Percentiles rank a stretch among this genome's conserved stretches.
Conservation (phyloP, 2,329 filamentous ascomycete species). For the Cladosporium colombiae region DNA sequence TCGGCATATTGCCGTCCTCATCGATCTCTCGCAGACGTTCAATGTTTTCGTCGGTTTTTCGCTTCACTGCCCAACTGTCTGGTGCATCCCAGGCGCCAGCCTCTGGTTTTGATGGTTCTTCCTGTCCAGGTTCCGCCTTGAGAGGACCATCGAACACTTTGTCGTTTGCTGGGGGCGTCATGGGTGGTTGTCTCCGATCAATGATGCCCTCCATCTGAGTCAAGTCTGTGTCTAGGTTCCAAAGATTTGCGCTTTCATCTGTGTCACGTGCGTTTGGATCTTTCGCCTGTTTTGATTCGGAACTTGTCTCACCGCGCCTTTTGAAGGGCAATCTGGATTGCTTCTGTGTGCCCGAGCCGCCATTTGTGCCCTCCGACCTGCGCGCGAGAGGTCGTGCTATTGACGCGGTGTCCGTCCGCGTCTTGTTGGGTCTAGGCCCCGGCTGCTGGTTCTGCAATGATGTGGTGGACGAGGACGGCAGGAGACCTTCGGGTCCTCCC, state of each 20-base stretch:
- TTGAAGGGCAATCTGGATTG: constrained; percentile 55
- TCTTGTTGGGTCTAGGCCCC: constrained; percentile 25
- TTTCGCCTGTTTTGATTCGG: constrained; percentile 46
- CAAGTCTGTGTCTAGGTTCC: constrained; percentile 82
- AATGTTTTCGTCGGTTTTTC: constrained; percentile 64
- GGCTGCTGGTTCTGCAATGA: constrained; percentile 41
- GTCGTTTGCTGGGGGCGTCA: constrained; percentile 63
- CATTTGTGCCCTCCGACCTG: constrained; percentile 26
- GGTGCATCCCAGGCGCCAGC: constrained; percentile 82
- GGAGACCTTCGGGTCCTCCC: constrained; percentile 39
- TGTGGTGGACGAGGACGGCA: constrained; percentile 43
- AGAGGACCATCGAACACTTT: constrained; percentile 53
- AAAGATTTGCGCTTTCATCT: constrained; percentile 53
- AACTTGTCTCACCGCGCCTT: constrained; percentile 48
- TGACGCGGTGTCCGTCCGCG: constrained; percentile 30
- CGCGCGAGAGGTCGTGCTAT: constrained; percentile 27
- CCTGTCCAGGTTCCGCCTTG: constrained; percentile 37
- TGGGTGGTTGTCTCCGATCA: constrained; percentile 59
- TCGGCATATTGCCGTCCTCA: constrained; percentile 64
- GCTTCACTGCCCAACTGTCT: constrained; percentile 93
- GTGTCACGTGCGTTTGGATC: constrained; percentile 42
- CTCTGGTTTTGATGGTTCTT: constrained; percentile 35
- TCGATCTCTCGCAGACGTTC: constrained; percentile 63
- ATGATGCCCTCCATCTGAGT: constrained; percentile 91
- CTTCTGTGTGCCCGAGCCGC: constrained; percentile 27